Base-by-base conservation (phyloP, 2,329 filamentous ascomycete genomes). In the Akanthomyces muscarius region DNA sequence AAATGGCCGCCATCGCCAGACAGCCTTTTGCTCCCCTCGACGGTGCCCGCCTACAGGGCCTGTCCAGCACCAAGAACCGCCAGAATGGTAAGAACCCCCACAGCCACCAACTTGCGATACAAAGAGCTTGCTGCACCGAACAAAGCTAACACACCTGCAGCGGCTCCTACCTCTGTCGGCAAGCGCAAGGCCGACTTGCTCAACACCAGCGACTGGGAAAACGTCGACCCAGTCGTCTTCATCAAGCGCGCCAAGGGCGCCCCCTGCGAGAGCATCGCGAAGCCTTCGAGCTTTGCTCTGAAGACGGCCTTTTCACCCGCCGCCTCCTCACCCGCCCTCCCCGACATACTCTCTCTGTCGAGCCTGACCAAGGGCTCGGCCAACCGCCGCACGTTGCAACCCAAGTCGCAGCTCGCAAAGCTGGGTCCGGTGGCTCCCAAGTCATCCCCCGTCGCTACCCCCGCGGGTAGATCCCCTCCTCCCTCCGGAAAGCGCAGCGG, bases 391-490 rank as follows among this genome's bases (percentile, higher is more conserved):
- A 73, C 82, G 25, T 75, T 86, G 62, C 79, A 83, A 65, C 78
- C 84, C 65, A 83, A 80, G 69, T 85, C 84, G 5, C 83, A 83
- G 18, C 72, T 77, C 59, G 67, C 76, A 47, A 83, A 77, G 68
- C 68, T 83, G 62, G 80, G 77, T 72, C 76, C 77, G 8, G 71
- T 68, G 62, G 72, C 77, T 65, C 68, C 78, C 65, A 80, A 79
- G 66, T 80, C 85, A 0, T 78, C 83, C 16, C 83, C 86, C 14
- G 77, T 85, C 21, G 81, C 86, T 53, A 86, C 89, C n/a, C 89
- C 89, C 47, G 90, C 90, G 68, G 90, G 92, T 54, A 90, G 92
- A 66, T 95, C 91, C 3, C 91, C 92, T 2, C 91, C 92, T 2
- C 89, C 83, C n/a, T 80, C 88, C 57, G 76, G 76, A 70, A 92